Evolutionary conservation across 1,139 yeast species (phyloP).

Genomic region (Diutina sp.): DNA sequence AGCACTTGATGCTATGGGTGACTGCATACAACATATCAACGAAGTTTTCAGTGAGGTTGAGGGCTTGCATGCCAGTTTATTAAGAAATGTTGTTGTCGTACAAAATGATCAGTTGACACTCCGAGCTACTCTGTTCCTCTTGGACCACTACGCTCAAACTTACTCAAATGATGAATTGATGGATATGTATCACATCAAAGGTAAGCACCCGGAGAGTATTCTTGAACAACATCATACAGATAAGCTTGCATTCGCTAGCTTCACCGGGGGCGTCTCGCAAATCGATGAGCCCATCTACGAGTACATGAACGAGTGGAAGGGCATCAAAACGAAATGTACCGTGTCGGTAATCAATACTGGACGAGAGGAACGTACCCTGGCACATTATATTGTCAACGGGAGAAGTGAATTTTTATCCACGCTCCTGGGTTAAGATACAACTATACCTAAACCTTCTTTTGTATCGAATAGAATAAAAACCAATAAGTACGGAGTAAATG

Average conservation of each 20-base stretch:
- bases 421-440: neutral
- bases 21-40: conserved; percentile 73
- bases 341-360: conserved; percentile 39
- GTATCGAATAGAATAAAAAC: neutral
- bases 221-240: neutral
- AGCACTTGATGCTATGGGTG: conserved; percentile 63
- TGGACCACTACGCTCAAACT: conserved; percentile 15
- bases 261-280: conserved; percentile 60
- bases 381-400: conserved; percentile 62
- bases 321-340: conserved; percentile 35
- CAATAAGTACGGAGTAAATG: neutral
- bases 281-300: conserved; percentile 61
- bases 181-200: conserved; percentile 7
- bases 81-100: conserved; percentile 56
- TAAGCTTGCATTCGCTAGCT: conserved; percentile 18
- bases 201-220: neutral
- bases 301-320: conserved; percentile 34
- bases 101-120: conserved; percentile 43
- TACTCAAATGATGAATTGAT: conserved; percentile 4
- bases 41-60: conserved; percentile 41
- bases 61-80: conserved; percentile 68
- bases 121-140: conserved; percentile 39
- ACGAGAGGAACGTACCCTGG: conserved; percentile 38
- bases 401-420: conserved; percentile 53
- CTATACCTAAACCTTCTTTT: neutral